A percentile compares a stretch with the other conserved stretches of the same genome.
These are phyloP conservation scores for Pluteus cervinus DNA, from an alignment of 768 basidiomycete genomes.

Conservation along the genomic window DNA sequence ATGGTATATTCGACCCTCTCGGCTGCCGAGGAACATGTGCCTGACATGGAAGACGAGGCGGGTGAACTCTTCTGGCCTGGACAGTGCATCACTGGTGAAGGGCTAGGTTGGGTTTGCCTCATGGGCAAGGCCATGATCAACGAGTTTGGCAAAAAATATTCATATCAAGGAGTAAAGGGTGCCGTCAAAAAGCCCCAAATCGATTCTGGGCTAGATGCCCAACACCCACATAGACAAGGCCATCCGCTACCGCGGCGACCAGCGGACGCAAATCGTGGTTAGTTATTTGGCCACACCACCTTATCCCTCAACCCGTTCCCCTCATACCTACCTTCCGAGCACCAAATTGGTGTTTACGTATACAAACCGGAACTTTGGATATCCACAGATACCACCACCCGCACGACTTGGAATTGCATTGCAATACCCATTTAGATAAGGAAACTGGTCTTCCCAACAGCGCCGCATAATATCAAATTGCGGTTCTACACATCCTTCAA, in stretches of 20 bases:
- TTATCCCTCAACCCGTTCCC: too few species aligned
- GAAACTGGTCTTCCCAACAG: too few species aligned
- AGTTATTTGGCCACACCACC: too few species aligned
- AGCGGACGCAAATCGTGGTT: constrained; percentile 3
- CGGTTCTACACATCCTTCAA: too few species aligned
- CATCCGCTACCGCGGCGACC: constrained; percentile 2
- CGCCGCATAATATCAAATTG: too few species aligned
- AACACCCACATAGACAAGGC: constrained; percentile 2
- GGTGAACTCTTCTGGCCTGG: constrained; percentile 85
- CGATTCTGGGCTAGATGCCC: constrained; percentile 5
- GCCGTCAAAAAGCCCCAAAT: constrained; percentile 65
- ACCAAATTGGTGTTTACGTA: too few species aligned
- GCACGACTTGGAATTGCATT: too few species aligned
- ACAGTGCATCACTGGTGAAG: constrained; percentile 66
- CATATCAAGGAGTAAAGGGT: constrained; percentile 66
- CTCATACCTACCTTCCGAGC: too few species aligned
- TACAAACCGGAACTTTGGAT: too few species aligned
- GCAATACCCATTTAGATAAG: too few species aligned
- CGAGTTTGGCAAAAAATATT: constrained; percentile 72
- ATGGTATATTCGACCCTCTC: constrained; percentile 61
- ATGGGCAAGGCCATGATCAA: constrained; percentile 85
- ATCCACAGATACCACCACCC: too few species aligned
- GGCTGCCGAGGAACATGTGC: constrained; percentile 67
- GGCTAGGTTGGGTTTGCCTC: constrained; percentile 81
- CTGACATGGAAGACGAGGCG: constrained; percentile 81